These are phyloP conservation scores for Aspergillus aculeatinus DNA, from an alignment of 2,329 filamentous ascomycete species.

Conservation along the genomic window DNA sequence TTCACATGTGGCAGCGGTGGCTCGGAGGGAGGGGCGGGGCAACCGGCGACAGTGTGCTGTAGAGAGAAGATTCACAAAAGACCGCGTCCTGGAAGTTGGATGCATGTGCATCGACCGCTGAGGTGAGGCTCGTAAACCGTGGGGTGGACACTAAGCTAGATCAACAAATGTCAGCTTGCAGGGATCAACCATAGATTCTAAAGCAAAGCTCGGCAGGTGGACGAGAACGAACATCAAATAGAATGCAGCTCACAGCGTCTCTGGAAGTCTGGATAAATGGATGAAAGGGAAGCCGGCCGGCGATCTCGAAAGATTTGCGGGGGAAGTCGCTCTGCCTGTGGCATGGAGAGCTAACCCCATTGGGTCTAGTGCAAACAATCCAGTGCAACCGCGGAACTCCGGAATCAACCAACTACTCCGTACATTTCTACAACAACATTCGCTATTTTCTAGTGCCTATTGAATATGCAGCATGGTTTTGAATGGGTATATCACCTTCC, in stretches of 20 bases:
- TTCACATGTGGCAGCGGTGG: slow-evolving; percentile 4
- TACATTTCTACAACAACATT: not conserved
- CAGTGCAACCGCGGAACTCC: no score
- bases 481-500: not conserved
- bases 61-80: not conserved
- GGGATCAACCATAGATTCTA: not conserved
- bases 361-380: not conserved
- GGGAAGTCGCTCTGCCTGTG: not conserved
- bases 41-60: not conserved
- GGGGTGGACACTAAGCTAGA: not conserved
- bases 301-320: slow-evolving; percentile 6
- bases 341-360: slow-evolving; percentile 1
- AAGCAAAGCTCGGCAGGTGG: no score
- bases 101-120: slow-evolving; percentile 2
- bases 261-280: not conserved
- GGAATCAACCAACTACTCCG: not conserved
- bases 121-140: not conserved
- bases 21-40: not conserved
- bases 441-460: not conserved
- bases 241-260: not conserved
- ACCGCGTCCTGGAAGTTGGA: not conserved
- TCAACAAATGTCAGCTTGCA: not conserved
- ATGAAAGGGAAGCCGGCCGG: not conserved
- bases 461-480: not conserved
- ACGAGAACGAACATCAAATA: not conserved